phyloP scores from a whole-genome alignment of 2,329 filamentous ascomycete species.

The Aspergillus quadricinctus region DNA sequence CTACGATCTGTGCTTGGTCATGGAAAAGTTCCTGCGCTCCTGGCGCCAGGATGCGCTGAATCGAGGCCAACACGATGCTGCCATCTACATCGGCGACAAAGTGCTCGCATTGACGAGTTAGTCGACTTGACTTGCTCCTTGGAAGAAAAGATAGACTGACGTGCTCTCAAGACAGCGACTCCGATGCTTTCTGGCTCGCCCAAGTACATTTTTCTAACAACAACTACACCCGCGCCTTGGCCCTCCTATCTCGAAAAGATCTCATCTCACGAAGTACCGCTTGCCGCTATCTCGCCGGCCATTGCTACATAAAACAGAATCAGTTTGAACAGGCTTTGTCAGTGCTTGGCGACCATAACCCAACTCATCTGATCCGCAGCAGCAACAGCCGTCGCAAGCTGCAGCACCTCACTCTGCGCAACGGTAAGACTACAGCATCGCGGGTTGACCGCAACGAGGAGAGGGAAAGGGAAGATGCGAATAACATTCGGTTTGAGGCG shows the following conservation, averaged over 20 bases:
- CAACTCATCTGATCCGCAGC: slow-evolving; percentile 76
- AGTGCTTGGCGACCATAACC: slow-evolving; percentile 87
- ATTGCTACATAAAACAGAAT: slow-evolving; percentile 89
- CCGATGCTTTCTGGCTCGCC: slow-evolving; percentile 96
- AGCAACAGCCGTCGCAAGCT: slow-evolving; percentile 65
- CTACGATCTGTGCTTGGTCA: slow-evolving; percentile 34
- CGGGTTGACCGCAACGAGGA: slow-evolving; percentile 57
- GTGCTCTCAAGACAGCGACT: slow-evolving; percentile 67
- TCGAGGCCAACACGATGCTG: slow-evolving; percentile 93
- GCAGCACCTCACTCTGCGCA: slow-evolving; percentile 54
- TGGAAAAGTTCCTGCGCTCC: slow-evolving; percentile 90
- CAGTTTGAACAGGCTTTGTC: slow-evolving; percentile 83
- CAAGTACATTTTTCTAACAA: slow-evolving; percentile 94
- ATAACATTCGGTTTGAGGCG: slow-evolving; percentile 81
- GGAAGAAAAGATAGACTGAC: neutral
- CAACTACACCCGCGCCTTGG: slow-evolving; percentile 88
- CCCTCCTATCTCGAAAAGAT: slow-evolving; percentile 78
- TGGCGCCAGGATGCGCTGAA: slow-evolving; percentile 96
- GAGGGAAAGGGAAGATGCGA: slow-evolving; percentile 63
- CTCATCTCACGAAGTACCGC: slow-evolving; percentile 76
- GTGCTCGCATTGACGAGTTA: slow-evolving; percentile 86
- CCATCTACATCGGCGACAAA: slow-evolving; percentile 97
- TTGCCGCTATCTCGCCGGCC: slow-evolving; percentile 86
- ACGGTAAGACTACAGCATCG: slow-evolving; percentile 44
- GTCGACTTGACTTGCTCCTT: slow-evolving; percentile 23